Evolutionary conservation across 2,329 filamentous ascomycete species (phyloP).

Genomic region (Neofusicoccum cordaticola): DNA sequence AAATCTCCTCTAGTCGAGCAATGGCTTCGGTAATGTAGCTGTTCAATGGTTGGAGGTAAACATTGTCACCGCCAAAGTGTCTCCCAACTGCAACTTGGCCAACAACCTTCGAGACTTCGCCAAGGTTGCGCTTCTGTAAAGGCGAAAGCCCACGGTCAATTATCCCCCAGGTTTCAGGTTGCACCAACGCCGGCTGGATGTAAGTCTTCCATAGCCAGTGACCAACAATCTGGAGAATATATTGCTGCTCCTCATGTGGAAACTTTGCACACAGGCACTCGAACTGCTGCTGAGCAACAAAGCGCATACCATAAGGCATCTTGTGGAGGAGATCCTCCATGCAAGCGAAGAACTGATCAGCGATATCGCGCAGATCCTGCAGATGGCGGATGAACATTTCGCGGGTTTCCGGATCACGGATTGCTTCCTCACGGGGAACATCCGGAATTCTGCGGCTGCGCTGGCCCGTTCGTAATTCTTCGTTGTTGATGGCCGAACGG

Average conservation of each 20-base stretch:
- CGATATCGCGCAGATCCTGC: constrained; percentile 89
- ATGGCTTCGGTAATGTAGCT: constrained; percentile 85
- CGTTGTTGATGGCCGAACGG: constrained; percentile 90
- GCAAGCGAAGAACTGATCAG: constrained; percentile 80
- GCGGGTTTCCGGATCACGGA: constrained; percentile 89
- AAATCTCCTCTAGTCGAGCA: constrained; percentile 72
- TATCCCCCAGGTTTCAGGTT: constrained; percentile 89
- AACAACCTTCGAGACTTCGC: constrained; percentile 87
- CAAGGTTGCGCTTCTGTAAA: constrained; percentile 86
- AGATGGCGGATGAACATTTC: constrained; percentile 92
- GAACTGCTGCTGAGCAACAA: constrained; percentile 82
- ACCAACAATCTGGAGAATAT: constrained; percentile 77
- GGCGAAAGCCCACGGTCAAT: constrained; percentile 86
- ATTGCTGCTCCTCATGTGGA: constrained; percentile 71
- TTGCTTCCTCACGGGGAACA: constrained; percentile 88
- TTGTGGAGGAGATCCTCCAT: constrained; percentile 80
- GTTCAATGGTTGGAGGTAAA: constrained; percentile 93
- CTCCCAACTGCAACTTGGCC: constrained; percentile 84
- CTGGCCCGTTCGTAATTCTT: constrained; percentile 87
- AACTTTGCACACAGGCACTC: constrained; percentile 75
- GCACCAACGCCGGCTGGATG: constrained; percentile 81
- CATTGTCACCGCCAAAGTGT: constrained; percentile 88
- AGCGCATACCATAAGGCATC: constrained; percentile 91
- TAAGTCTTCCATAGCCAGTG: constrained; percentile 96
- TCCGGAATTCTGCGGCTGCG: constrained; percentile 79